Base-by-base conservation (phyloP, 345 rosid genomes). In the Corchorus olitorius region DNA sequence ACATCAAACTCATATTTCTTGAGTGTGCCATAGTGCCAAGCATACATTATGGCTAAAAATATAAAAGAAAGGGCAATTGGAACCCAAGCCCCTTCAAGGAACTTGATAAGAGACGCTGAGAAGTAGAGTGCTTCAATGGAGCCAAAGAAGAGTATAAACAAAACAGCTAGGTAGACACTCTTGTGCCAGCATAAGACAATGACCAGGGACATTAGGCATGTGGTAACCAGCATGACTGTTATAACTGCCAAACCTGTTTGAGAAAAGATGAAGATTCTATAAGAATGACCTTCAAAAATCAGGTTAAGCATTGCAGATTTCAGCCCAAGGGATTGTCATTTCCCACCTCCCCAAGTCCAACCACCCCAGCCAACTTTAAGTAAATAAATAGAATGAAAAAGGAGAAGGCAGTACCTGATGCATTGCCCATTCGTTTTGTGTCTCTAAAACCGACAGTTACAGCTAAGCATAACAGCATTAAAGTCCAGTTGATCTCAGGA, bases 41-140 rank as follows among this genome's bases (percentile, higher is more conserved):
- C 83, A 62, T 88, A 91, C 99, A 97, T 97, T 55, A 90, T 75
- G 74, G 82, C 70, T 82, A 89, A 83, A 87, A 94, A 92, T 79
- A 89, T 88, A 72, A 91, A 83, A 17, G 98, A 77, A 14, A 97
- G 91, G 22, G 88, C 97, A 15, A 94, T 62, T 0, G 99, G 99
- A 33, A 97, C 97, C 99, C 99, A 97, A 15, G 98, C 98, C 10
- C 99, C 98, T 87, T 97, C 97, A 0, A 81, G 91, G 84, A 97
- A 92, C 83, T 97, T 97, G 84, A 97, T 89, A 71, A 97, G 93
- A 74, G 98, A 91, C 33, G 98, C 98, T n/a, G 99, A 91, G 87
- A 97, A 97, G 86, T 97, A 94, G 19, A 96, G 97, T 27, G 87
- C 87, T 82, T 96, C 99, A 35, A 96, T 83, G 0, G 95, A 79